Base-by-base conservation (phyloP, 2,329 filamentous ascomycete species). In the Fusarium liriodendri region DNA sequence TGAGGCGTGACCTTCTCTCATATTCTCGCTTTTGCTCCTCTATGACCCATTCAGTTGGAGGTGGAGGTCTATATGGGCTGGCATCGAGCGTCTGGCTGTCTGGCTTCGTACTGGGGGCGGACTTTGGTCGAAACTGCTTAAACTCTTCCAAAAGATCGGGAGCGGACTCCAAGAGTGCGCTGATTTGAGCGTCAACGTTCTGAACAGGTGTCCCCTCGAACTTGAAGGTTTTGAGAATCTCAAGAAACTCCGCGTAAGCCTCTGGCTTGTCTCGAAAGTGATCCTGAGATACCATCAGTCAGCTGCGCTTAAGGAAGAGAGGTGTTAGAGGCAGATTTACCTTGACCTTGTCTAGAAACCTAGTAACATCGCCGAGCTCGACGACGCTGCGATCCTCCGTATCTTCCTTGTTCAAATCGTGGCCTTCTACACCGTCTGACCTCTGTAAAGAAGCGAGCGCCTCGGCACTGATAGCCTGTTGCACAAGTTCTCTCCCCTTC, bases 1-100 rank as follows among this genome's bases (percentile, higher is more conserved):
- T 40, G 33, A 54, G 35, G 35, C 45, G 27, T 25, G 35, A 57
- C 33, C 45, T 52, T 25, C 69, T 62, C 35, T 25, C 58, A 22
- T 70, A 32, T 8, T 71, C 61, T 29, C 33, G 47, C 35, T 45
- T 50, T 22, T 33, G 29, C 18, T 74, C 62, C 20, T 47, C 42
- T 45, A 57, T 20, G 33, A 70, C 38, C 72, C 72, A 74, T 8
- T 27, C 11, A 22, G 18, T 73, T 45, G 6, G 40, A 11, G 57
- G 37, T 6, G 20, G n/a, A 20, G 45, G 18, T 14, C 40, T 67
- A 66, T 67, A 73, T 52, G 22, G 62, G 16, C 47, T 25, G 22
- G 37, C 50, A 29, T 62, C 70, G 42, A 74, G 66, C 25, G 25
- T 25, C 14, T 47, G 7, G n/a, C n/a, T 22, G 40, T 29, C 29